These are phyloP conservation scores for Porphyrellus cyaneotinctus DNA, from an alignment of 768 basidiomycete genomes.

Conservation along the genomic window DNA sequence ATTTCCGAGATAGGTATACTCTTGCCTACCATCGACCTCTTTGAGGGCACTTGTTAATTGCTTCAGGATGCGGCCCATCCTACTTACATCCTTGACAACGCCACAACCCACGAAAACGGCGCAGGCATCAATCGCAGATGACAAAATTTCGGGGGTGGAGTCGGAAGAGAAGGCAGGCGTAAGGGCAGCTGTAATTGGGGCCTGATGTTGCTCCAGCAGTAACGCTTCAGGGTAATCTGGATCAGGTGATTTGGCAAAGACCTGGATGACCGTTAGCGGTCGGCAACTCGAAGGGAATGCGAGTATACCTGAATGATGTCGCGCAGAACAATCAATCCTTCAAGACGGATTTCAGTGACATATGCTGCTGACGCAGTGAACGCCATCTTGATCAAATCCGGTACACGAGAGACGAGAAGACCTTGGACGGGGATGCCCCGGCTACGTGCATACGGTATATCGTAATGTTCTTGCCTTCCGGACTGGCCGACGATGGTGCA, in stretches of 20 bases:
- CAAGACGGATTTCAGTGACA: conserved; percentile 90
- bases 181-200: conserved; percentile 94
- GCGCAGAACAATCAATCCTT: conserved; percentile 82
- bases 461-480: conserved; percentile 79
- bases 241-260: conserved; percentile 83
- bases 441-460: conserved; percentile 64
- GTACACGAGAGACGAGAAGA: conserved; percentile 78
- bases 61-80: conserved; percentile 94
- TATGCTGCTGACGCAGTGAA: conserved; percentile 97
- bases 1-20: neutral
- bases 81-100: conserved; percentile 80
- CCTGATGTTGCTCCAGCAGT: conserved; percentile 94
- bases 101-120: conserved; percentile 95
- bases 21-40: conserved; percentile 73
- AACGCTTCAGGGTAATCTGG: conserved; percentile 89
- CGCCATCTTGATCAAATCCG: conserved; percentile 95
- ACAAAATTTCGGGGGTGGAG: conserved; percentile 91
- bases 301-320: conserved; percentile 83
- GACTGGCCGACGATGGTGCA: conserved; percentile 70
- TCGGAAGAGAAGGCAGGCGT: conserved; percentile 96
- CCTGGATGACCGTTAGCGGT: conserved; percentile 41
- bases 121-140: conserved; percentile 88
- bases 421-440: conserved; percentile 54
- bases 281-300: neutral
- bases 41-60: conserved; percentile 83